A percentile compares a stretch with the other conserved stretches of the same genome.
These are phyloP conservation scores for Scedosporium apiospermum DNA, from an alignment of 2,329 filamentous ascomycete genomes.

Conservation along the genomic window DNA sequence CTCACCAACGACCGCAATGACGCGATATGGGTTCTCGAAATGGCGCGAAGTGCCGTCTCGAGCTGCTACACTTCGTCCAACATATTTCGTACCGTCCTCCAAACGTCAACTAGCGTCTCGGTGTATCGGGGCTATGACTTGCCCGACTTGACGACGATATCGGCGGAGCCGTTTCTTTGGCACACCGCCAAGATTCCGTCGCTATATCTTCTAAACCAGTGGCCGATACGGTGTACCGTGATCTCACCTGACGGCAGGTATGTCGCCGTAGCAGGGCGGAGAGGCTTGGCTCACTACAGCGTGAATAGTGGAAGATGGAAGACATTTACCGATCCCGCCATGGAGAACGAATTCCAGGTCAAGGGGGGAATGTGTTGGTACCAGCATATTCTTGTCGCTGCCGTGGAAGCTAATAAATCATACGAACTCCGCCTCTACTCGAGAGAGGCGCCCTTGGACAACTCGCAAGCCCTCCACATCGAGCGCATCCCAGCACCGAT, in stretches of 20 bases:
- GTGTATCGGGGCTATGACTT: constrained; percentile 90
- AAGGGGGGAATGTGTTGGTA: constrained; percentile 98
- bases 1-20: constrained; percentile 63
- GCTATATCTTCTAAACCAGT: constrained; percentile 79
- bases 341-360: constrained; percentile 86
- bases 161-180: constrained; percentile 89
- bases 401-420: constrained; percentile 74
- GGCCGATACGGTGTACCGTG: constrained; percentile 81
- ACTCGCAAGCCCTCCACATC: constrained; percentile 61
- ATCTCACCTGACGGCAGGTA: constrained; percentile 90
- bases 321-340: constrained; percentile 70
- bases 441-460: constrained; percentile 70
- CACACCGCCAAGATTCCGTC: constrained; percentile 81
- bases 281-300: constrained; percentile 92
- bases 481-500: constrained; percentile 75
- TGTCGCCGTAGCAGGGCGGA: constrained; percentile 86
- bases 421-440: constrained; percentile 91
- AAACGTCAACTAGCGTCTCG: constrained; percentile 81
- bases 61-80: constrained; percentile 90
- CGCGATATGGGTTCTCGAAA: constrained; percentile 78
- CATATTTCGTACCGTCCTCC: constrained; percentile 77
- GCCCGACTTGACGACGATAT: constrained; percentile 82
- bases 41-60: constrained; percentile 86
- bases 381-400: constrained; percentile 86
- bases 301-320: constrained; percentile 93